These are phyloP conservation scores for Cladosporium sp. DNA, from an alignment of 2,329 filamentous ascomycete species.

Conservation along the genomic window DNA sequence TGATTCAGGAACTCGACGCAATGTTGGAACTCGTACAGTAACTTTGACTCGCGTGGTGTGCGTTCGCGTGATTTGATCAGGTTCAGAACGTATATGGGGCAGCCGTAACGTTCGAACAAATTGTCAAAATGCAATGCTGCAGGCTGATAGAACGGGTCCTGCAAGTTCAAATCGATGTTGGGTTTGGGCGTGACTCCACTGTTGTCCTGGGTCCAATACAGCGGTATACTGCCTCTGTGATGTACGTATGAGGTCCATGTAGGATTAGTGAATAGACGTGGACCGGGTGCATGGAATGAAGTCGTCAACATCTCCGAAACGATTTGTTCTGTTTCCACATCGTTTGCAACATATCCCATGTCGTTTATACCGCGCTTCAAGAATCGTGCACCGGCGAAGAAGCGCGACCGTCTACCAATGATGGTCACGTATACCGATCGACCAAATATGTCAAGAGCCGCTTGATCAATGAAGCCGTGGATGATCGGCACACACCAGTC, in stretches of 20 bases:
- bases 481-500: constrained; percentile 97
- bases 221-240: constrained; percentile 90
- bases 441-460: constrained; percentile 70
- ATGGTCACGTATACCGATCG: constrained; percentile 86
- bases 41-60: constrained; percentile 83
- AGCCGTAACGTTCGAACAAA: constrained; percentile 86
- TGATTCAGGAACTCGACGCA: constrained; percentile 92
- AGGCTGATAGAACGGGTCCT: constrained; percentile 91
- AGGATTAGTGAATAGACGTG: constrained; percentile 77
- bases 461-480: constrained; percentile 93
- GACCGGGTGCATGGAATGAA: constrained; percentile 88
- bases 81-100: constrained; percentile 86
- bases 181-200: constrained; percentile 94
- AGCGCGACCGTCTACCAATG: constrained; percentile 84
- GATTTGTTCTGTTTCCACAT: constrained; percentile 98
- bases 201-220: constrained; percentile 96
- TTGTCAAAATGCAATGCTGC: constrained; percentile 94
- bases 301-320: constrained; percentile 92
- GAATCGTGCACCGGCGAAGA: constrained; percentile 91
- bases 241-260: constrained; percentile 96
- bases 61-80: constrained; percentile 81
- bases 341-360: constrained; percentile 91
- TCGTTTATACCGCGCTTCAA: constrained; percentile 94
- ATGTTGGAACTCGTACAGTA: constrained; percentile 79
- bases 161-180: constrained; percentile 89